A percentile compares a stretch with the other conserved stretches of the same genome.
Evolutionary conservation across 208 protist species (phyloP).

Genomic region (Trypanosoma melophagium): DNA sequence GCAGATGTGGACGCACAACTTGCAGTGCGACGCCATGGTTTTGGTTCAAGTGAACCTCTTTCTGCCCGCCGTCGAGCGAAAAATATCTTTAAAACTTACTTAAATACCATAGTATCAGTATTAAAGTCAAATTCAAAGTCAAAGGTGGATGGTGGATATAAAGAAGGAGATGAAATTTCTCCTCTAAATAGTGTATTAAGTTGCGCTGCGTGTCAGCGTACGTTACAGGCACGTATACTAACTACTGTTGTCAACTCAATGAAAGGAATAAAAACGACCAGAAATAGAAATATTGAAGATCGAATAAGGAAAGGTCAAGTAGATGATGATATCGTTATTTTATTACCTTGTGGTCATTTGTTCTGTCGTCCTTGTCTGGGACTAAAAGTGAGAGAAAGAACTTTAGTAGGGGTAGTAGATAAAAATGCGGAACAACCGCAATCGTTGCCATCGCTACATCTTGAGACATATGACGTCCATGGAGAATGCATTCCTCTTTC

Average conservation of each 20-base stretch:
- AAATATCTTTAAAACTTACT: background rate
- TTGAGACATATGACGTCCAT: background rate
- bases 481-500: no score
- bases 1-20: slow-evolving; percentile 30
- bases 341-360: slow-evolving; percentile 41
- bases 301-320: slow-evolving; percentile 4
- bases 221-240: slow-evolving; percentile 4
- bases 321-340: slow-evolving; percentile 35
- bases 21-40: slow-evolving; percentile 49
- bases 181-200: slow-evolving; percentile 1
- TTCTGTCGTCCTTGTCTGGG: slow-evolving; percentile 37
- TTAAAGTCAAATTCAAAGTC: slow-evolving; percentile 15
- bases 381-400: background rate
- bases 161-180: background rate
- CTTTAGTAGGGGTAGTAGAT: background rate
- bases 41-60: slow-evolving; percentile 25
- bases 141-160: background rate
- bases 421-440: background rate
- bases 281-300: background rate
- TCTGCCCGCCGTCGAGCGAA: background rate
- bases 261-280: slow-evolving; percentile 4
- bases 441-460: background rate
- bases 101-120: background rate
- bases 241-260: slow-evolving; percentile 13
- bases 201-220: slow-evolving; percentile 14